These are phyloP conservation scores for Laburnicola sp. DNA, from an alignment of 2,329 filamentous ascomycete genomes.

Conservation along the genomic window DNA sequence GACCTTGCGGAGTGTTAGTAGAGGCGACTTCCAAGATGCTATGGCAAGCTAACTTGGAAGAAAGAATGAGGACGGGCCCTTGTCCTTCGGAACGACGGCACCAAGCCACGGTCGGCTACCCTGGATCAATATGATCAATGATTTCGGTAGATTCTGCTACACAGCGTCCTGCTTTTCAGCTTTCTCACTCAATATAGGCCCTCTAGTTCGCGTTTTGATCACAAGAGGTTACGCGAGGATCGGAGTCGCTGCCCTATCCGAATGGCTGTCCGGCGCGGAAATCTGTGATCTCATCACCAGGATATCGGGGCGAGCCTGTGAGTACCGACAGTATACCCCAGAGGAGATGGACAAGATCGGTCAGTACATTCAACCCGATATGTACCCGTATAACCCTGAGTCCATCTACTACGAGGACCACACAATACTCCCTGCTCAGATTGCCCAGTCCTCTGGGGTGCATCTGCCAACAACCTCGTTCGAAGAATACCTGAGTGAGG, in stretches of 20 bases:
- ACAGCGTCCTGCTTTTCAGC: not conserved
- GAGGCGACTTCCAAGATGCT: not conserved
- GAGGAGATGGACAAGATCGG: not conserved
- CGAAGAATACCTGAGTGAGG: too few relatives aligned
- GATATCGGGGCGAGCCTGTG: not conserved
- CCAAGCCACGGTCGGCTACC: not conserved
- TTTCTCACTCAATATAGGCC: not conserved
- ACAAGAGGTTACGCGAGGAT: not conserved
- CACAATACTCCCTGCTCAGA: not conserved
- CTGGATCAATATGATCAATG: conserved; percentile 9
- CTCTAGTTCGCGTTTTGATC: not conserved
- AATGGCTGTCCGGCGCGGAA: not conserved
- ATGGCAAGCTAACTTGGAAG: not conserved
- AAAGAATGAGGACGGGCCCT: conserved; percentile 1
- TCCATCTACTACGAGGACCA: not conserved
- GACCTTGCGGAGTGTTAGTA: conserved; percentile 2
- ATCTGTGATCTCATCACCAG: conserved; percentile 1
- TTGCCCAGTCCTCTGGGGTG: too few relatives aligned
- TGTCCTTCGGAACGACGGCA: conserved; percentile 2
- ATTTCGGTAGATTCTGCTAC: not conserved
- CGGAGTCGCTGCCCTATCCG: not conserved
- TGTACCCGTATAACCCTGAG: not conserved
- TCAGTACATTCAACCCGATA: not conserved
- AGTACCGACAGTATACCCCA: not conserved
- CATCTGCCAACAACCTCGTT: too few relatives aligned